Conservation (phyloP, 441 rosid genomes). For the Jatropha podagrica region DNA sequence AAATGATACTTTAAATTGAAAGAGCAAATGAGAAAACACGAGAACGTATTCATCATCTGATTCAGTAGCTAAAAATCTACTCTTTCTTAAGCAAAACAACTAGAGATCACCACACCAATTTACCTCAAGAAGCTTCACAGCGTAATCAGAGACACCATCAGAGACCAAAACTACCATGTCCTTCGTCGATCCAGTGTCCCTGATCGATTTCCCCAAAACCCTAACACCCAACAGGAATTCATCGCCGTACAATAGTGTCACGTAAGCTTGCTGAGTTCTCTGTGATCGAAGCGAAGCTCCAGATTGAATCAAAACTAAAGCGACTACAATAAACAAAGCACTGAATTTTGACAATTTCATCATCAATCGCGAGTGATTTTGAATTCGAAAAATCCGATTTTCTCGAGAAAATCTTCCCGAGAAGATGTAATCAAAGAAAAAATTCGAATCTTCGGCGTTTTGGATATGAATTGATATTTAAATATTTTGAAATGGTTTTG, state of each 20-base stretch:
- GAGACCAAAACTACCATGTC: constrained; percentile 92
- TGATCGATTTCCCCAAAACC: constrained; percentile 89
- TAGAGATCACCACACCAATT: not conserved
- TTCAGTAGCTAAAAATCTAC: not conserved
- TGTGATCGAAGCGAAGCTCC: constrained; percentile 34
- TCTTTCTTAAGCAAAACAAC: constrained; percentile 1
- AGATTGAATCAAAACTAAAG: constrained; percentile 33
- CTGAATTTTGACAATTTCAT: constrained; percentile 41
- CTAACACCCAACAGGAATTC: constrained; percentile 94
- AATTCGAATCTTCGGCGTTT: not conserved
- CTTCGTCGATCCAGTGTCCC: constrained; percentile 70
- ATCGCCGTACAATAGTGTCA: constrained; percentile 85
- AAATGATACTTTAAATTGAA: not conserved
- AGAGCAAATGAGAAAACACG: not conserved
- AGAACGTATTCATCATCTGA: not conserved
- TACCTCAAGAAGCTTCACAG: constrained; percentile 70
- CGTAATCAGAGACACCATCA: constrained; percentile 83
- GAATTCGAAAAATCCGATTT: constrained; percentile 7
- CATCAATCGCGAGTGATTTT: not conserved
- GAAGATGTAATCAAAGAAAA: not conserved
- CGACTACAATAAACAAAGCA: constrained; percentile 29
- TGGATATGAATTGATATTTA: not conserved
- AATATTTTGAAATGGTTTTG: constrained; percentile 10
- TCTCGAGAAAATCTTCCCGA: constrained; percentile 39
- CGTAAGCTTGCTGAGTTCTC: constrained; percentile 66